Conservation (phyloP, 1,284 basidiomycete species). For the Rhodotorula sp. region DNA sequence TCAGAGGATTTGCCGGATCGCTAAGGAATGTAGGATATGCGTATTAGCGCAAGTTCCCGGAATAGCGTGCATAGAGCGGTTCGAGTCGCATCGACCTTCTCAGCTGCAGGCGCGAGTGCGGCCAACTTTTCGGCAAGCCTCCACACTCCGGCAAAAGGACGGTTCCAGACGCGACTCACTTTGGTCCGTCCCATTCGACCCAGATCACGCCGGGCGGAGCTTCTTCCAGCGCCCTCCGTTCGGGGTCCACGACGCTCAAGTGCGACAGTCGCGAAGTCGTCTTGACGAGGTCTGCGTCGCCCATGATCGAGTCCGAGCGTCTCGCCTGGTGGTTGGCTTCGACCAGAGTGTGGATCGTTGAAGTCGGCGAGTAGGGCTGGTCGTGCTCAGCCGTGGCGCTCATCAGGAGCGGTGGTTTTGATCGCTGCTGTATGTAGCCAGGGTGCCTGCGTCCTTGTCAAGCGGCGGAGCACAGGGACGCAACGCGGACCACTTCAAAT, state of each 20-base stretch:
- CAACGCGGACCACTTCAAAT: no score
- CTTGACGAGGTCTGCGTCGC: not conserved
- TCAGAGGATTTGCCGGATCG: slow-evolving; percentile 39
- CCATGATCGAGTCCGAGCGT: not conserved
- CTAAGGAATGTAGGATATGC: not conserved
- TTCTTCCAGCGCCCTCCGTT: not conserved
- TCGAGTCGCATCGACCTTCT: not conserved
- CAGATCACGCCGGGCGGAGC: slow-evolving; percentile 14
- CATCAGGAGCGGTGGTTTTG: not conserved
- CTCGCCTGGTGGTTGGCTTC: not conserved
- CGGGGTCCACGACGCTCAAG: slow-evolving; percentile 13
- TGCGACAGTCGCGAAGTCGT: slow-evolving; percentile 2
- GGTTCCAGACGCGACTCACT: slow-evolving; percentile 10
- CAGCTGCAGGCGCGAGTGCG: not conserved
- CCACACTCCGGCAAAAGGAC: not conserved
- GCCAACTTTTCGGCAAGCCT: not conserved
- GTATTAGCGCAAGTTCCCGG: not conserved
- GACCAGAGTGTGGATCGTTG: slow-evolving; percentile 16
- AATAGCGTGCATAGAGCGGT: not conserved
- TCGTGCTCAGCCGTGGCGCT: not conserved
- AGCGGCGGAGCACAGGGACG: no score
- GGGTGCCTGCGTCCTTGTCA: no score
- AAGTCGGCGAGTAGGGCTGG: not conserved
- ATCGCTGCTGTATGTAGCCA: no score
- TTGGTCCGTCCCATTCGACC: slow-evolving; percentile 31